Evolutionary conservation across 371 early-diverging fungal species (phyloP).

Genomic region (Blakeslea trispora): DNA sequence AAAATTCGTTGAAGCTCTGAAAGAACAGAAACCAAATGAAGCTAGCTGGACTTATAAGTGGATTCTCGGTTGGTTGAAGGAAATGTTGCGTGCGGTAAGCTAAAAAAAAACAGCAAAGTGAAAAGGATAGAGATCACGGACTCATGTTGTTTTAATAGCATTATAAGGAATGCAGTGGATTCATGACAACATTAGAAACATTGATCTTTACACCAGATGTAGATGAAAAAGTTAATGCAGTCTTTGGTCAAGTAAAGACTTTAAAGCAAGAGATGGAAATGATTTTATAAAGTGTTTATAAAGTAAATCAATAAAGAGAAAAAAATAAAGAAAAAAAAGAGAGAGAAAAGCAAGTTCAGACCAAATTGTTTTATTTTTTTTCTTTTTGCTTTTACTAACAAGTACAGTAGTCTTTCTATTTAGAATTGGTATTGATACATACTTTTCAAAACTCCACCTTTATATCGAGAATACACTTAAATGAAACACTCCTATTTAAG

Average conservation of each 20-base stretch:
- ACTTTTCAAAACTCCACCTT: too few species aligned
- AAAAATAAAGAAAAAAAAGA: too few species aligned
- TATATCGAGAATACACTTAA: too few species aligned
- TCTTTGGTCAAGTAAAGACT: constrained; percentile 60
- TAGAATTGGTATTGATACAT: too few species aligned
- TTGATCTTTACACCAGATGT: constrained; percentile 70
- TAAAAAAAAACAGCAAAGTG: neutral
- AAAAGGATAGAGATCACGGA: too few species aligned
- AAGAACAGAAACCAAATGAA: constrained; percentile 39
- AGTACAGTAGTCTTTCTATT: too few species aligned
- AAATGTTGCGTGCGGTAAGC: constrained; percentile 68
- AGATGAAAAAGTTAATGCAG: constrained; percentile 51
- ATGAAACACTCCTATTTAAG: too few species aligned
- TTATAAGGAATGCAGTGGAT: constrained; percentile 63
- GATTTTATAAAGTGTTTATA: constrained; percentile 4
- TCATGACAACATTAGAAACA: constrained; percentile 67
- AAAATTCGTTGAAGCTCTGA: constrained; percentile 67
- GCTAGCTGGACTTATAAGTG: constrained; percentile 66
- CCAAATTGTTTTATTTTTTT: too few species aligned
- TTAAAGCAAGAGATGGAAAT: constrained; percentile 38
- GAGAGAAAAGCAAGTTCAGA: too few species aligned
- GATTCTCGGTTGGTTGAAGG: constrained; percentile 82
- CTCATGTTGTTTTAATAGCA: too few species aligned
- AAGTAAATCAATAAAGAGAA: too few species aligned
- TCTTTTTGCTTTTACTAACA: too few species aligned